Conservation (phyloP, 257 asterid genomes). For the Solanum etuberosum region DNA sequence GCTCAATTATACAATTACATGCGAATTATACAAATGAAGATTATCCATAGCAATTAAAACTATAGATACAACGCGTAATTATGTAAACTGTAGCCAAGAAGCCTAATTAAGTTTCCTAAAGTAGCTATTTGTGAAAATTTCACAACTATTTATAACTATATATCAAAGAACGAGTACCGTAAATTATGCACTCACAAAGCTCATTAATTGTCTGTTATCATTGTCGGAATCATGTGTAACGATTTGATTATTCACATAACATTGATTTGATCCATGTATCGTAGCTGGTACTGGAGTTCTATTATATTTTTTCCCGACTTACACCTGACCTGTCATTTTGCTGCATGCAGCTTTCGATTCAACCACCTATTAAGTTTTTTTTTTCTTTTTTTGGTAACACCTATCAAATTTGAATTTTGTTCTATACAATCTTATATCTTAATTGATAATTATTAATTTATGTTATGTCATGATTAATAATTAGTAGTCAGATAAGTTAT, state of each 20-base stretch:
- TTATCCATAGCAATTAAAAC: not conserved
- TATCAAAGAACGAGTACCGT: not conserved
- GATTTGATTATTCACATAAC: not conserved
- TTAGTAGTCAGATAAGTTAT: not conserved
- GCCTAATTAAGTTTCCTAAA: not conserved
- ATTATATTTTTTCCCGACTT: not conserved
- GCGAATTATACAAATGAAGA: not conserved
- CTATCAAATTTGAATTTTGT: not conserved
- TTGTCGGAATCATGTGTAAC: not conserved
- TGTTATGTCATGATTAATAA: not conserved
- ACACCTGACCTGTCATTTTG: not conserved
- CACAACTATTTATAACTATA: not conserved
- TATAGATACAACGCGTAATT: no score
- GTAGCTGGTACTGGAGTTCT: fast-evolving
- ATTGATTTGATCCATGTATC: not conserved
- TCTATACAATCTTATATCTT: not conserved
- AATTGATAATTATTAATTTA: not conserved
- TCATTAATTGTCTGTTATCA: not conserved
- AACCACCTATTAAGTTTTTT: not conserved
- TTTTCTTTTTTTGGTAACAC: not conserved
- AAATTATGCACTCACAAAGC: not conserved
- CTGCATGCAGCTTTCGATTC: not conserved
- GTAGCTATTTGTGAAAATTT: not conserved
- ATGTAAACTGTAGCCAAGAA: not conserved
- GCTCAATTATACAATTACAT: no score